Evolutionary conservation across 2,329 filamentous ascomycete species (phyloP), one percentile per base, ranked within the genome.

Genomic region (Dactylellina leptospora): DNA sequence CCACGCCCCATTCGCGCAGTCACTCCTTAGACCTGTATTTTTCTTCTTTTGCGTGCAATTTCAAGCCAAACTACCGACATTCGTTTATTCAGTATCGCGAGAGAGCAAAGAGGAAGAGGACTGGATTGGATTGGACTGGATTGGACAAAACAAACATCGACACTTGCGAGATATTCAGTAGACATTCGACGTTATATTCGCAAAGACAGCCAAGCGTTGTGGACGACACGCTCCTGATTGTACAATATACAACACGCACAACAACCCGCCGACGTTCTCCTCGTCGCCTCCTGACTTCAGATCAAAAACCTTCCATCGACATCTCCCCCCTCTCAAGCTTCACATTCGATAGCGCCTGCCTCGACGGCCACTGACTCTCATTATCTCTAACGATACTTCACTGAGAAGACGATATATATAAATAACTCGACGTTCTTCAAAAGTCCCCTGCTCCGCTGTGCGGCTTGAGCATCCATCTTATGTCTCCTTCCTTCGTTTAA

Each of bases 401-500:
- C 23, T 40, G 25, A 38, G 18, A 10, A 20, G 28, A n/a, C n/a
- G 38, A 54, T 38, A 44, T 27, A 13, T 58, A 51, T 48, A 45
- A 53, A 53, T 36, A 63, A n/a, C 25, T 42, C 54, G 18, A 18
- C 33, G 27, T 18, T 30, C 36, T 55, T 53, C 58, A 13, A 45
- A 54, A 54, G 27, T 11, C 22, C n/a, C 4, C 18, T 33, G 36
- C 45, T 42, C 64, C 64, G 64, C 64, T 70, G 64, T 56, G 64
- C 64, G 64, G 64, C 45, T 51, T 45, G 55, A 27, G 30, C 11
- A 28, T 48, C 53, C 25, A 62, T 42, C 50, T 56, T 23, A 70
- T 70, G 64, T 55, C 64, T 70, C 50, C 63, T 61, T 69, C 38
- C 56, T 61, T 69, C 30, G 38, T 56, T 38, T 70, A 62, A 55